Percentiles rank a stretch among this genome's conserved stretches.
phyloP scores from a whole-genome alignment of 2,329 filamentous ascomycete species.

The Arachnopeziza araneosa region DNA sequence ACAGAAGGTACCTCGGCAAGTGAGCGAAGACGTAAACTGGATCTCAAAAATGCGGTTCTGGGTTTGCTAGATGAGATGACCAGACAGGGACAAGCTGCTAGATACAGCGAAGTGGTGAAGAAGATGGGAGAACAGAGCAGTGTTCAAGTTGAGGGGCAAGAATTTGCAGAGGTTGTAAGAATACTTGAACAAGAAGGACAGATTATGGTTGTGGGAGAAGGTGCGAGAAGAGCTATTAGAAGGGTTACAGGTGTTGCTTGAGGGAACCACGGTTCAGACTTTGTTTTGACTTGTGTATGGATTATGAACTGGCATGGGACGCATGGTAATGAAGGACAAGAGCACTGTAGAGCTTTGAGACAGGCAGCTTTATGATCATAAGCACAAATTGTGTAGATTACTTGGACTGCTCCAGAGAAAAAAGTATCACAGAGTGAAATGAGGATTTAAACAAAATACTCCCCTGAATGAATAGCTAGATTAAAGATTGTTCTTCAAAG shows the following conservation, averaged over 20 bases:
- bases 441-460: too few relatives aligned
- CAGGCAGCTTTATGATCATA: neutral
- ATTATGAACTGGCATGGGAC: neutral
- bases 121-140: constrained; percentile 66
- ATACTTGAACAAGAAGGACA: constrained; percentile 78
- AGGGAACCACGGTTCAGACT: neutral
- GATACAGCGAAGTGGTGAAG: constrained; percentile 73
- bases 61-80: constrained; percentile 76
- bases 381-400: neutral
- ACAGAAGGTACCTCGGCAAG: constrained; percentile 89
- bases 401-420: neutral
- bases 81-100: constrained; percentile 58
- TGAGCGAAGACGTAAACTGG: constrained; percentile 77
- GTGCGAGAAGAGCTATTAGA: constrained; percentile 73
- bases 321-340: neutral
- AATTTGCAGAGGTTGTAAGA: constrained; percentile 79
- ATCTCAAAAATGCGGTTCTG: constrained; percentile 76
- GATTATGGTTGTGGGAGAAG: constrained; percentile 77
- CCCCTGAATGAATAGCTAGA: too few relatives aligned
- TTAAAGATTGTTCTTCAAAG: too few relatives aligned
- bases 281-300: neutral
- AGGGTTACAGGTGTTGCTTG: constrained; percentile 56
- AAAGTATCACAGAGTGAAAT: neutral
- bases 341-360: neutral
- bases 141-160: constrained; percentile 65